Percentiles rank a stretch among this genome's conserved stretches.
These are phyloP conservation scores for Gossypium davidsonii DNA, from an alignment of 441 rosid species.

Conservation along the genomic window DNA sequence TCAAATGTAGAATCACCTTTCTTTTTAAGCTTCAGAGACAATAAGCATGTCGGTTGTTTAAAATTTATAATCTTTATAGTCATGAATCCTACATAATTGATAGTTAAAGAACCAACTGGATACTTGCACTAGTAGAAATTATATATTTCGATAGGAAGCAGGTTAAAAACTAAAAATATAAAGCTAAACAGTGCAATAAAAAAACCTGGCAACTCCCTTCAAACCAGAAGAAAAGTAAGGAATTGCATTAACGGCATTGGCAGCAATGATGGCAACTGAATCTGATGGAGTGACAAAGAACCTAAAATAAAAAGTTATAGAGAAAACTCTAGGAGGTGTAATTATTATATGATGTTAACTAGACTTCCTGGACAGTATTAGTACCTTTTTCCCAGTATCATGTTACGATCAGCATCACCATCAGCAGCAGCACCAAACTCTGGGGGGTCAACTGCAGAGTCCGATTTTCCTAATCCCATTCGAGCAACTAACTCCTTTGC, in stretches of 20 bases:
- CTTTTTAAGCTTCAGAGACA: background rate
- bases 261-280: constrained; percentile 96
- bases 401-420: constrained; percentile 99
- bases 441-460: constrained; percentile 55
- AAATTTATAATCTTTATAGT: background rate
- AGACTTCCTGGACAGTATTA: background rate
- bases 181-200: constrained; percentile 10
- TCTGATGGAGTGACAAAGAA: constrained; percentile 98
- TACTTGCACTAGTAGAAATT: background rate
- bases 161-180: constrained; percentile 10
- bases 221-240: constrained; percentile 90
- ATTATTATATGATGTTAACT: background rate
- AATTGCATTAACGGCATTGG: constrained; percentile 81
- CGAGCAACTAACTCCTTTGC: constrained; percentile 93
- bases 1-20: constrained; percentile 3
- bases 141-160: background rate
- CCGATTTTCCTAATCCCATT: constrained; percentile 87
- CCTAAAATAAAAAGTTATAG: constrained; percentile 32
- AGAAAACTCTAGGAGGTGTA: background rate
- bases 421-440: constrained; percentile 99
- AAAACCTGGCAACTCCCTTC: constrained; percentile 96
- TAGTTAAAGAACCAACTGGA: background rate
- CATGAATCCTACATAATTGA: background rate
- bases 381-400: constrained; percentile 97
- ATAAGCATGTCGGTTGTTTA: background rate